phyloP scores from a whole-genome alignment of 805 yeast genomes.

The Ogataea pini region DNA sequence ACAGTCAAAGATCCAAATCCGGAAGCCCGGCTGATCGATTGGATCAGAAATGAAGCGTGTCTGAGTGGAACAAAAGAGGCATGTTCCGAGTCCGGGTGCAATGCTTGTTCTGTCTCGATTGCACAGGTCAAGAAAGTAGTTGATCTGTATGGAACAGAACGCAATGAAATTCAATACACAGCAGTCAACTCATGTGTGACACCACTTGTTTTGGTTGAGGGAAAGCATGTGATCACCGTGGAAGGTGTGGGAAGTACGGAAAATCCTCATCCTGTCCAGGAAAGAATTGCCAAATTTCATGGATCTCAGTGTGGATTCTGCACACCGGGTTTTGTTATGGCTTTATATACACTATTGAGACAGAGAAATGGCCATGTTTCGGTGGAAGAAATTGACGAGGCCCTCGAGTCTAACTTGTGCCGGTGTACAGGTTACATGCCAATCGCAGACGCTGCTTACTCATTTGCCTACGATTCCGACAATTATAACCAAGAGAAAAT shows the following conservation, averaged over 20 bases:
- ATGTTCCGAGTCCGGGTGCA: constrained; percentile 54
- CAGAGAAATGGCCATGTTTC: constrained; percentile 39
- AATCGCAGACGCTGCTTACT: constrained; percentile 47
- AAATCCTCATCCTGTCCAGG: constrained; percentile 50
- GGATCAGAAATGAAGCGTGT: constrained; percentile 39
- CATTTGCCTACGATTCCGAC: constrained; percentile 40
- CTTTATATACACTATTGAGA: constrained; percentile 43
- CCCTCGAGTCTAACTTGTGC: constrained; percentile 49
- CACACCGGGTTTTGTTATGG: constrained; percentile 53
- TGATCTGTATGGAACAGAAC: constrained; percentile 12
- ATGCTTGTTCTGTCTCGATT: constrained; percentile 49
- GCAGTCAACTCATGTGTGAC: constrained; percentile 51
- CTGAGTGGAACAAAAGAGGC: constrained; percentile 49
- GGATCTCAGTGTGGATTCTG: constrained; percentile 55
- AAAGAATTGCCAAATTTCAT: constrained; percentile 47
- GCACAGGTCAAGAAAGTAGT: constrained; percentile 34
- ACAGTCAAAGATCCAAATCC: constrained; percentile 42
- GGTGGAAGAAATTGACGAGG: constrained; percentile 42
- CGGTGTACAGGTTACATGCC: constrained; percentile 54
- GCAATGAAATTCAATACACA: constrained; percentile 33
- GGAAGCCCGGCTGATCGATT: constrained; percentile 44
- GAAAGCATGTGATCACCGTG: constrained; percentile 47
- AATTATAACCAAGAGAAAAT: constrained; percentile 30
- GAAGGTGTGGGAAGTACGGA: constrained; percentile 47
- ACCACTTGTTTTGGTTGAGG: constrained; percentile 46